Base-by-base conservation (phyloP, 495 filamentous ascomycete genomes). In the Aspergillus bertholletiae region DNA sequence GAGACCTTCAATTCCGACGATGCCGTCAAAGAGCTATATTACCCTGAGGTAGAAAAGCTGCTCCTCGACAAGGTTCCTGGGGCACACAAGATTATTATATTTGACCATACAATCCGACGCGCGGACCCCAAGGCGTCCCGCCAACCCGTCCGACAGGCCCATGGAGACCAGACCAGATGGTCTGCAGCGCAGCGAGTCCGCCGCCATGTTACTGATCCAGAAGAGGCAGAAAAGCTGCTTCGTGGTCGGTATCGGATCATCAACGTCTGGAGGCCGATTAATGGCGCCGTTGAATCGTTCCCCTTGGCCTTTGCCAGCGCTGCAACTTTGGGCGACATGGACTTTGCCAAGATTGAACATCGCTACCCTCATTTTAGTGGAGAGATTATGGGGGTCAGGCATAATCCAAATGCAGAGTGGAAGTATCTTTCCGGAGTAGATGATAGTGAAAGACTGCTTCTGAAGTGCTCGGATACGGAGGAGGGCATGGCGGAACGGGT, bases 51-150 rank as follows among this genome's bases (percentile, higher is more conserved):
- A 21, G 82, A 88, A 69, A 53, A 71, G 7, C 74, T 96, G 46
- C 69, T 96, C 0, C 72, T 86, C 1, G 57, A 75, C 18, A 62
- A 80, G 53, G 74, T 91, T 48, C 83, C 85, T 3, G 87, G 84
- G 30, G 76, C 77, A 18, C 74, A 80, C 40, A 71, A 80, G 5
- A 73, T 95, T 28, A 66, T 89, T 53, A 68, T 96, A 60, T 96
- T 96, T 78, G 91, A 96, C 80, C 89, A 96, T 74, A 96, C 91
- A 15, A 84, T 96, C 74, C 88, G 91, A 3, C 83, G 86, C 34
- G 69, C 80, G 6, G 63, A 53, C 5, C 74, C 80, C 1, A 54
- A 66, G 35, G 79, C 88, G 0, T 50, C 59, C 3, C 80, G 90
- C 12, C 69, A 68, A 18, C 89, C 91, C 9, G 91, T 96, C 0